Conservation (phyloP, 2,329 filamentous ascomycete genomes). For the Cladophialophora yegresii region DNA sequence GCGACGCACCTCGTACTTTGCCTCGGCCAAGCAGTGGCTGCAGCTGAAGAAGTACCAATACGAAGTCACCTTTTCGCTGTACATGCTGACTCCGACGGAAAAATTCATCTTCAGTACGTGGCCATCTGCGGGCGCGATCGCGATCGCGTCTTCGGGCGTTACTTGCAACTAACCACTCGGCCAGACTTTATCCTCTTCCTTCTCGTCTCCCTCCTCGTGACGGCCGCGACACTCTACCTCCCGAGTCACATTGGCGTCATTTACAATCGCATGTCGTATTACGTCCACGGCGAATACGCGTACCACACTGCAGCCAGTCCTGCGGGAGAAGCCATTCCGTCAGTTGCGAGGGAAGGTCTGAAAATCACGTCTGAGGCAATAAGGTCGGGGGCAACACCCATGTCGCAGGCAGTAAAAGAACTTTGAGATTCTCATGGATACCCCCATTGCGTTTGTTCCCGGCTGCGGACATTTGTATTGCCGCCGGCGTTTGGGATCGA, state of each 20-base stretch:
- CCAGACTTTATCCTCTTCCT: slow-evolving; percentile 90
- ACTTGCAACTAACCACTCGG: background rate
- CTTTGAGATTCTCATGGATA: slow-evolving; percentile 20
- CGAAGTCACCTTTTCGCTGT: slow-evolving; percentile 92
- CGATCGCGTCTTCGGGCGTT: background rate
- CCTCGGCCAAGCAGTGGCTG: slow-evolving; percentile 74
- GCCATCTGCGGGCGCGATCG: background rate
- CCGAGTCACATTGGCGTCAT: slow-evolving; percentile 86
- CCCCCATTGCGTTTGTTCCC: slow-evolving; percentile 13
- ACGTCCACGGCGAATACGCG: slow-evolving; percentile 74
- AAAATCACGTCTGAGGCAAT: slow-evolving; percentile 9
- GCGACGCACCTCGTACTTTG: slow-evolving; percentile 40
- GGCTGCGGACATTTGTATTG: background rate
- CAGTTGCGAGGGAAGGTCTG: slow-evolving; percentile 17
- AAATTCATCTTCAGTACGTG: slow-evolving; percentile 94
- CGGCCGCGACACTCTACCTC: slow-evolving; percentile 87
- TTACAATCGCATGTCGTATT: slow-evolving; percentile 86
- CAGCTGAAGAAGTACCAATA: slow-evolving; percentile 97
- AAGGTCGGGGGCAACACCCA: slow-evolving; percentile 4
- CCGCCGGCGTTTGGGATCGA: slow-evolving; percentile 4
- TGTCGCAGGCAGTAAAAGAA: slow-evolving; percentile 20
- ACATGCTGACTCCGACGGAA: slow-evolving; percentile 96
- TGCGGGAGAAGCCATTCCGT: slow-evolving; percentile 10
- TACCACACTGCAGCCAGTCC: slow-evolving; percentile 39
- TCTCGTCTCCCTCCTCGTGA: slow-evolving; percentile 79